Evolutionary conservation across 306 rosid genomes (phyloP), one percentile per base, ranked within the genome.

Genomic region (Prosopis cineraria): DNA sequence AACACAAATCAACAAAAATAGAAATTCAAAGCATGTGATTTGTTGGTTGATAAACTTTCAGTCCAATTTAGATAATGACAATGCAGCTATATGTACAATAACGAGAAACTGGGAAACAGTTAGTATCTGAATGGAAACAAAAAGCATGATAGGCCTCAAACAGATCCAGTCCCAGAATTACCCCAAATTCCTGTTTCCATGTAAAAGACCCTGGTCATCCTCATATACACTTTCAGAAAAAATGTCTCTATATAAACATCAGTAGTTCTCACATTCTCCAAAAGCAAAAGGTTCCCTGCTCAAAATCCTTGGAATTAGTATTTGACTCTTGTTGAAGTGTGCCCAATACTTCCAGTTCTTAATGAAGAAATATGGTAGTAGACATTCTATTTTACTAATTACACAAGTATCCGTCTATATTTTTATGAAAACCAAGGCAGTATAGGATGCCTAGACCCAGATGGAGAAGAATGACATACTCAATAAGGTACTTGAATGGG

Each of bases 271-370:
- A 29, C 31, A 62, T 27, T 25, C 52, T 22, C 60, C 48, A 13
- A 14, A 70, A 29, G 72, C 64, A 79, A 62, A 79, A 77, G 55
- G 36, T 22, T 64, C 59, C 33, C 27, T 12, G 16, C 76, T 56
- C n/a, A 53, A 62, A 24, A 80, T 50, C 27, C 65, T 41, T 22
- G 16, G 39, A 36, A 67, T 71, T 47, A 7, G 72, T 25, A 76
- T 67, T 58, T 76, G 67, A 79, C 19, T 76, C 53, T 47, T 65
- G 67, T 77, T 25, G 58, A 64, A 55, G 62, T 63, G 65, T 70
- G 71, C 84, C 34, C 64, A 31, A 43, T 37, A 75, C 33, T 68
- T 68, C 39, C 43, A 60, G 67, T 41, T 79, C 64, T 62, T 31
- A 25, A 33, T 30, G 27, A 25, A 71, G 70, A 58, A 53, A 68